These are phyloP conservation scores for Russula sp. DNA, from an alignment of 768 basidiomycete species.

Conservation along the genomic window DNA sequence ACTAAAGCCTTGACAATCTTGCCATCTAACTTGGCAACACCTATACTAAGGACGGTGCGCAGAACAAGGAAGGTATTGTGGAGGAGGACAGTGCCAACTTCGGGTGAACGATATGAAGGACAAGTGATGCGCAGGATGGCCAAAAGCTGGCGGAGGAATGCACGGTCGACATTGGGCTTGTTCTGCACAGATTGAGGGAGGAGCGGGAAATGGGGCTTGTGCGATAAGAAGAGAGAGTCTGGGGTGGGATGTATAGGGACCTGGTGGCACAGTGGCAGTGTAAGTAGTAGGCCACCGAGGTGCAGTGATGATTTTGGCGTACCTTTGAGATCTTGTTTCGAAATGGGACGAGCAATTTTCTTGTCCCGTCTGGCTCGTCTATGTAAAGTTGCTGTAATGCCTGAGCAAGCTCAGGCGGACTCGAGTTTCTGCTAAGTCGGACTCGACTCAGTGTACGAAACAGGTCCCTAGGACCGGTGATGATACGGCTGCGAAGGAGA, in stretches of 20 bases:
- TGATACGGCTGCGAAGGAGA: conserved; percentile 11
- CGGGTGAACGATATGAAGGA: conserved; percentile 56
- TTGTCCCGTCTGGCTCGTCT: conserved; percentile 48
- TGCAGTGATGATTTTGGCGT: conserved; percentile 15
- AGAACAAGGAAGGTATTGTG: conserved; percentile 85
- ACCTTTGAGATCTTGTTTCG: conserved; percentile 58
- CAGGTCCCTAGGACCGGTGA: conserved; percentile 17
- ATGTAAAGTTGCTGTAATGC: conserved; percentile 59
- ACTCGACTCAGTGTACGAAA: conserved; percentile 3
- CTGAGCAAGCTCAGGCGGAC: conserved; percentile 35
- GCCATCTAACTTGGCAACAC: conserved; percentile 85
- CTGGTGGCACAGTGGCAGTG: conserved; percentile 22
- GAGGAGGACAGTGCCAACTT: conserved; percentile 60
- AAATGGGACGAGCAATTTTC: conserved; percentile 62
- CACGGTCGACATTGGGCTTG: conserved; percentile 61
- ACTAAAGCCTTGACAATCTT: conserved; percentile 83
- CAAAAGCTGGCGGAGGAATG: conserved; percentile 64
- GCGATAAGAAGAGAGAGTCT: conserved; percentile 44
- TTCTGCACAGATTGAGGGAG: conserved; percentile 32
- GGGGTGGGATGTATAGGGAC: conserved; percentile 44
- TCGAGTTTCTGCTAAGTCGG: neutral
- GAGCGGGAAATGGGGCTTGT: conserved; percentile 50
- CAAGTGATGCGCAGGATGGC: conserved; percentile 70
- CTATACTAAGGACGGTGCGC: conserved; percentile 80
- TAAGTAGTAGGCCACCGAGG: neutral